Percentiles rank a stretch among this genome's conserved stretches.
Evolutionary conservation across 2,329 filamentous ascomycete genomes (phyloP).

Genomic region (Ascochyta lentis): DNA sequence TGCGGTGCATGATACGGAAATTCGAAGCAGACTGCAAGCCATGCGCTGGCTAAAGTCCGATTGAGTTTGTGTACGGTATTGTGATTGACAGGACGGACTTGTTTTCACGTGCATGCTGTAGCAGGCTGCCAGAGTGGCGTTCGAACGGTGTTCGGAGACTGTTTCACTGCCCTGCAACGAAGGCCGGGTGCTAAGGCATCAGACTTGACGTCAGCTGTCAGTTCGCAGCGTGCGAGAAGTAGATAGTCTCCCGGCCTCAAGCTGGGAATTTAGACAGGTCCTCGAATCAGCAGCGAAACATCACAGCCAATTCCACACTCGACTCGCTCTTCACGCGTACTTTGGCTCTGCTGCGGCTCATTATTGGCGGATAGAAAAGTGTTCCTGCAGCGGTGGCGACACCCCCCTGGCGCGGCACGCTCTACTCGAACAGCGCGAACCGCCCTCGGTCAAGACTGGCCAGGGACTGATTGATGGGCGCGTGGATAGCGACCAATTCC

Average conservation of each 20-base stretch:
- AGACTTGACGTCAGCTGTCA: constrained; percentile 10
- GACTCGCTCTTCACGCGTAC: background rate
- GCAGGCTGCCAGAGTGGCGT: constrained; percentile 6
- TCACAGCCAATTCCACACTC: constrained; percentile 1
- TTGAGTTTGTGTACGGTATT: constrained; percentile 8
- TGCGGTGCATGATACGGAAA: constrained; percentile 1
- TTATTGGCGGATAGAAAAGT: constrained; percentile 23
- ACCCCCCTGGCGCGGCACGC: constrained; percentile 29
- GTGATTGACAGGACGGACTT: constrained; percentile 12
- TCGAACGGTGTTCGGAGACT: constrained; percentile 15
- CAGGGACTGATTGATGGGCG: constrained; percentile 20
- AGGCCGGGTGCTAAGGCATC: constrained; percentile 10
- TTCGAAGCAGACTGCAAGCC: constrained; percentile 7
- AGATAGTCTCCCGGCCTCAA: constrained; percentile 3
- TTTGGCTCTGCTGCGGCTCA: constrained; percentile 6
- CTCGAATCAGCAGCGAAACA: constrained; percentile 8
- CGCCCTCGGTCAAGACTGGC: constrained; percentile 21
- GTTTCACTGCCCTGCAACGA: constrained; percentile 16
- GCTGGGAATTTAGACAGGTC: constrained; percentile 1
- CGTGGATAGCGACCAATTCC: constrained; percentile 40
- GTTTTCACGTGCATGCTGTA: constrained; percentile 5
- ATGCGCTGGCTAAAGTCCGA: constrained; percentile 12
- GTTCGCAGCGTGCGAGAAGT: constrained; percentile 4
- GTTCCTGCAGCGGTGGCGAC: constrained; percentile 35
- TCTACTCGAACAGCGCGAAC: constrained; percentile 34